Conservation (phyloP, 306 rosid genomes). For the Trifolium fragiferum region DNA sequence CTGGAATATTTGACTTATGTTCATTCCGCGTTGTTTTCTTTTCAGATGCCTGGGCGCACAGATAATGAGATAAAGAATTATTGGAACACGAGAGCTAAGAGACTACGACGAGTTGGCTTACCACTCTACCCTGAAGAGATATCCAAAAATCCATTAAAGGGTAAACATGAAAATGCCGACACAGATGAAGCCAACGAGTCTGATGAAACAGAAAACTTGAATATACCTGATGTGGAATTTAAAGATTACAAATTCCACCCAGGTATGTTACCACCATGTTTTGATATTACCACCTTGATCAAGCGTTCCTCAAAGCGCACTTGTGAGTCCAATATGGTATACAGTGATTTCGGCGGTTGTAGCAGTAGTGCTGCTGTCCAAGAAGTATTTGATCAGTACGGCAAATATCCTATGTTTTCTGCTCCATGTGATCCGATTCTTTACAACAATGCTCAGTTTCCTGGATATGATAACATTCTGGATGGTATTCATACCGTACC, state of each 20-base stretch:
- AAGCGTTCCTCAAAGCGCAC: slow-evolving; percentile 49
- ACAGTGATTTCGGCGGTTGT: slow-evolving; percentile 43
- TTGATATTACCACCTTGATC: slow-evolving; percentile 28
- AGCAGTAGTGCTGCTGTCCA: slow-evolving; percentile 41
- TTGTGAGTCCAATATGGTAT: slow-evolving; percentile 43
- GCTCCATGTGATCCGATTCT: slow-evolving; percentile 49
- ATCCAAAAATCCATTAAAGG: slow-evolving; percentile 43
- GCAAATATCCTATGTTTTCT: slow-evolving; percentile 42
- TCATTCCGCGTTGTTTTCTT: slow-evolving; percentile 34
- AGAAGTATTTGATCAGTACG: slow-evolving; percentile 47
- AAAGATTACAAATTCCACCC: slow-evolving; percentile 41
- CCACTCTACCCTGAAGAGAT: slow-evolving; percentile 75
- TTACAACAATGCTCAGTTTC: slow-evolving; percentile 39
- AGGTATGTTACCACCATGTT: slow-evolving; percentile 44
- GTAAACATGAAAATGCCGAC: slow-evolving; percentile 48
- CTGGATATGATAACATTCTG: slow-evolving; percentile 39
- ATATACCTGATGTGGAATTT: slow-evolving; percentile 56
- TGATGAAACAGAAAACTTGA: slow-evolving; percentile 49
- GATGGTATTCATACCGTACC: slow-evolving; percentile 64
- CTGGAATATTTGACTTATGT: background rate
- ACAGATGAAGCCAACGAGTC: slow-evolving; percentile 44
- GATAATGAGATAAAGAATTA: slow-evolving; percentile 91
- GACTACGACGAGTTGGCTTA: slow-evolving; percentile 67
- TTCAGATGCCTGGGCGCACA: slow-evolving; percentile 88
- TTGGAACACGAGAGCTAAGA: slow-evolving; percentile 80